These are phyloP conservation scores for Chernovozyma sophiae-reginae DNA, from an alignment of 1,139 yeast species.

Conservation along the genomic window DNA sequence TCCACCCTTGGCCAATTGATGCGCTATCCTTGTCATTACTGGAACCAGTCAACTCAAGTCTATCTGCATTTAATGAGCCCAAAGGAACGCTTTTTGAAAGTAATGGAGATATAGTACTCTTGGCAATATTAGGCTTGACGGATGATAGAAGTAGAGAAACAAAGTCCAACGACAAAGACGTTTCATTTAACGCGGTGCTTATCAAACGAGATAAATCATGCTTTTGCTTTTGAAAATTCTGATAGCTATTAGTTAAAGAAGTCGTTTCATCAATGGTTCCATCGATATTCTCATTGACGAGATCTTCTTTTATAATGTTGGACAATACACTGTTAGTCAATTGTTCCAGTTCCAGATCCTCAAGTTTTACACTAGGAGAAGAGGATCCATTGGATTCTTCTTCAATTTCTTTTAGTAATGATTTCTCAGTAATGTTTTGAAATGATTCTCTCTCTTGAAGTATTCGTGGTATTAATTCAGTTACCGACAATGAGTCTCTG, in stretches of 20 bases:
- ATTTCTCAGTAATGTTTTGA: constrained; percentile 53
- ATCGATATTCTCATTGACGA: constrained; percentile 4
- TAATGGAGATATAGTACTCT: constrained; percentile 86
- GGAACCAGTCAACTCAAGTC: constrained; percentile 28
- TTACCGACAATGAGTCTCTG: constrained; percentile 35
- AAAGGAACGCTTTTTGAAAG: constrained; percentile 71
- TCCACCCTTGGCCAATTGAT: constrained; percentile 79
- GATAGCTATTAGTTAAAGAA: constrained; percentile 26
- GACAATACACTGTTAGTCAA: background rate
- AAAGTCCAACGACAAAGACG: constrained; percentile 83
- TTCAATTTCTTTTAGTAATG: constrained; percentile 43
- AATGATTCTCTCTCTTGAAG: constrained; percentile 37
- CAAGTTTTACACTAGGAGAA: background rate
- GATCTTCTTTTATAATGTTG: background rate
- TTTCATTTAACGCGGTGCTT: constrained; percentile 76
- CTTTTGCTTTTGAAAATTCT: constrained; percentile 53
- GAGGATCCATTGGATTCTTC: constrained; percentile 3
- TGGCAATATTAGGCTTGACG: constrained; percentile 77
- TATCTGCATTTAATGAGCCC: constrained; percentile 75
- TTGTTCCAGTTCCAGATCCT: constrained; percentile 1
- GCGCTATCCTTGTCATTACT: constrained; percentile 27
- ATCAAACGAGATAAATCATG: constrained; percentile 53
- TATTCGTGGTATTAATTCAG: constrained; percentile 41
- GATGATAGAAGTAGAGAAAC: constrained; percentile 81
- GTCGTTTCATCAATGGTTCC: background rate